Percentiles rank a stretch among this genome's conserved stretches.
Evolutionary conservation across 345 rosid genomes (phyloP).

Genomic region (Citrus trifoliata): DNA sequence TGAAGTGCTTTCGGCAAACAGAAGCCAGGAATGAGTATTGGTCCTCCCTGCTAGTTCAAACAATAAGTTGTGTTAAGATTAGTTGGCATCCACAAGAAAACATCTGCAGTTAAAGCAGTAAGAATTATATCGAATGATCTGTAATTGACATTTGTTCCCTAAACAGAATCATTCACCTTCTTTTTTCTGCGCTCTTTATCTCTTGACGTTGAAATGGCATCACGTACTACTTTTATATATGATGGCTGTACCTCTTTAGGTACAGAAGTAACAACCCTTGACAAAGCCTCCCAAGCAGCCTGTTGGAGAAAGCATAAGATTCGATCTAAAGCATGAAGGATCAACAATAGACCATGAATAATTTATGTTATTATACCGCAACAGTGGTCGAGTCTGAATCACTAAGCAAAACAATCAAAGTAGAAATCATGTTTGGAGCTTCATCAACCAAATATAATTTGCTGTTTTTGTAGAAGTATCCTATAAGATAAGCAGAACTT

Average conservation of each 20-base stretch:
- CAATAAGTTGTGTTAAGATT: not conserved
- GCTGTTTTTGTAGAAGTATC: constrained; percentile 88
- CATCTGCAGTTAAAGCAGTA: not conserved
- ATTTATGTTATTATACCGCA: constrained; percentile 42
- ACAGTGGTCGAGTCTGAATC: constrained; percentile 85
- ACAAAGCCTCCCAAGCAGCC: constrained; percentile 96
- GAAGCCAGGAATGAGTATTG: constrained; percentile 84
- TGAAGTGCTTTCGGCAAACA: constrained; percentile 92
- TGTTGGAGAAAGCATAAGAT: constrained; percentile 30
- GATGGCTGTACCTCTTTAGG: constrained; percentile 93
- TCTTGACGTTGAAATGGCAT: constrained; percentile 89
- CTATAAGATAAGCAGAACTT: constrained; percentile 85
- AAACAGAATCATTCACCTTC: constrained; percentile 48
- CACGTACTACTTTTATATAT: constrained; percentile 83
- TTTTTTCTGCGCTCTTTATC: constrained; percentile 89
- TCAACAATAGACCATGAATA: constrained; percentile 3
- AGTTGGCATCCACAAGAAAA: constrained; percentile 5
- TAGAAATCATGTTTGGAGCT: constrained; percentile 88
- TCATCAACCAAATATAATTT: constrained; percentile 92
- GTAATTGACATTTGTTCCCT: not conserved
- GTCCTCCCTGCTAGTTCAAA: constrained; percentile 71
- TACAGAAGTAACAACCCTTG: constrained; percentile 82
- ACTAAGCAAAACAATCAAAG: constrained; percentile 84
- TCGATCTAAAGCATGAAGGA: constrained; percentile 8
- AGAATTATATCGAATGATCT: not conserved